Evolutionary conservation across 2,329 filamentous ascomycete genomes (phyloP).

Genomic region (Neonectria magnoliae): DNA sequence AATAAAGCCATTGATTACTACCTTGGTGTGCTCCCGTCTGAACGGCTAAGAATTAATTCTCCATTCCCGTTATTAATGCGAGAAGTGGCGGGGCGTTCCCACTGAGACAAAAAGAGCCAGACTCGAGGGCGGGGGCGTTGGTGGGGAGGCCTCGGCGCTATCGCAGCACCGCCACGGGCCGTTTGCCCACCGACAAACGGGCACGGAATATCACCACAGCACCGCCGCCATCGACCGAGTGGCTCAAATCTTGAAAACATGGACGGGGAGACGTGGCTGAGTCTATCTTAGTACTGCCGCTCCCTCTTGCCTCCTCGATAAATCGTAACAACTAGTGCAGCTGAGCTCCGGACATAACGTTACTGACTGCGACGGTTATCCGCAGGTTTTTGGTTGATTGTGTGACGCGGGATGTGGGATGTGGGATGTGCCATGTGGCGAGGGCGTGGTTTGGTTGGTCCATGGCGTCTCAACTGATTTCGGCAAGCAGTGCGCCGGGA

Average conservation of each 20-base stretch:
- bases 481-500: not conserved
- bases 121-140: not conserved
- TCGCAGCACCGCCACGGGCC: not conserved
- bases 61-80: no score
- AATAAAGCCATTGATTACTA: no score
- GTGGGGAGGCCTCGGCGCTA: not conserved
- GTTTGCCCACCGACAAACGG: not conserved
- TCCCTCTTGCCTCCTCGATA: not conserved
- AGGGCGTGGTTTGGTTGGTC: not conserved
- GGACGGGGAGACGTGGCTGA: not conserved
- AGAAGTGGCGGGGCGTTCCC: not conserved
- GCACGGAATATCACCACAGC: not conserved
- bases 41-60: no score
- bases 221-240: not conserved
- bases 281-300: not conserved
- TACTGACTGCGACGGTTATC: not conserved
- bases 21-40: no score
- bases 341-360: not conserved
- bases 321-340: not conserved
- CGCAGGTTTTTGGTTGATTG: slow-evolving; percentile 1
- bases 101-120: not conserved
- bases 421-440: not conserved
- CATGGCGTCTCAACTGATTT: not conserved
- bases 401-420: not conserved
- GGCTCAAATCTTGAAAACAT: not conserved